Evolutionary conservation across 345 rosid genomes (phyloP), one percentile per base, ranked within the genome.

Genomic region (Acer saccharum): DNA sequence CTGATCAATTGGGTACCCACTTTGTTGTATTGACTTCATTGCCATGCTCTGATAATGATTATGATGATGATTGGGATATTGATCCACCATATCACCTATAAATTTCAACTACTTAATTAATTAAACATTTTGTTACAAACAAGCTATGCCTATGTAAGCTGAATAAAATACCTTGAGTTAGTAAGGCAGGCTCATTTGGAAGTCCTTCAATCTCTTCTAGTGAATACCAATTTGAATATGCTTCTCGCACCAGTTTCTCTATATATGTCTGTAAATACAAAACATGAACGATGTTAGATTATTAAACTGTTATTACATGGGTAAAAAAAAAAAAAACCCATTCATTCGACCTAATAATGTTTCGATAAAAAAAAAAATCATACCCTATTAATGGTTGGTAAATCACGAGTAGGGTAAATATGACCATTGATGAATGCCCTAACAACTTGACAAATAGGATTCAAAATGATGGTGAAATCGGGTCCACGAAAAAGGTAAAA

Each of bases 381-480:
- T 90, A 93, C 97, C 88, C 84, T 87, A 54, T 79, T 80, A 4
- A 78, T 29, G 64, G 5, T 72, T 20, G 77, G 17, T 3, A 84
- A 80, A 21, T 92, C 90, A 46, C 60, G 76, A 10, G 72, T 25
- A 29, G 82, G 75, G 77, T 77, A 88, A 3, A 81, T 65, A 1
- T 82, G 84, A 10, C 91, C 96, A 70, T 88, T 21, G 63, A 92
- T 81, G n/a, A 61, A 50, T 5, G 89, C 94, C 70, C 65, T 71
- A 10, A 89, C 78, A 20, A 88, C 81, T 82, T 95, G 90, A 63
- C 99, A 92, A 3, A 95, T 83, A 3, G 99, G 97, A 70, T 90
- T 91, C 10, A 95, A 65, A 46, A 80, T 74, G 71, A 93, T 18
- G 20, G 10, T 6, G 81, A 13, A 88, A 71, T 81, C 68, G 2